These are phyloP conservation scores for Spiraea crenata DNA, from an alignment of 331 rosid species.

Conservation along the genomic window DNA sequence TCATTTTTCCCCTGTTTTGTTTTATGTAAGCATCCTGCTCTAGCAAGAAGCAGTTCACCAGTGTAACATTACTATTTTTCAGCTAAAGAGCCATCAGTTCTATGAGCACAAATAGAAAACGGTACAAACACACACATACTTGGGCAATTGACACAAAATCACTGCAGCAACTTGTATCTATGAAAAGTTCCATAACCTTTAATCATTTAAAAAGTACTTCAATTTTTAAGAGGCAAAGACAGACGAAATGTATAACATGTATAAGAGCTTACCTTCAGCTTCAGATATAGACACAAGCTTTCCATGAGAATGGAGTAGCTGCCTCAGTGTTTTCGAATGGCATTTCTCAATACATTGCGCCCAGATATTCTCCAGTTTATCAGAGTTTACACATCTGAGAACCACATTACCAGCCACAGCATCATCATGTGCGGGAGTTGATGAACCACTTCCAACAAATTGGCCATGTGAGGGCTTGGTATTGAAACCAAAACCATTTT, in stretches of 20 bases:
- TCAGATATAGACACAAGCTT: slow-evolving; percentile 90
- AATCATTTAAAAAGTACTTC: neutral
- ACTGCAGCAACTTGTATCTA: neutral
- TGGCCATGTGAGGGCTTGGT: slow-evolving; percentile 53
- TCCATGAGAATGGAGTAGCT: slow-evolving; percentile 76
- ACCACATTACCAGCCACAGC: slow-evolving; percentile 44
- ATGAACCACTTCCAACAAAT: slow-evolving; percentile 45
- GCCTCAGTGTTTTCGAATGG: slow-evolving; percentile 92
- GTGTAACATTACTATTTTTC: too few relatives aligned
- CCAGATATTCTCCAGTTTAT: slow-evolving; percentile 74
- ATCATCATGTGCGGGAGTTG: slow-evolving; percentile 55
- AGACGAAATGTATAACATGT: slow-evolving; percentile 15
- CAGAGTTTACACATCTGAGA: slow-evolving; percentile 60
- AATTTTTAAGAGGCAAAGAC: slow-evolving; percentile 3
- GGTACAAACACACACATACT: too few relatives aligned
- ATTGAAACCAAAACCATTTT: slow-evolving; percentile 45
- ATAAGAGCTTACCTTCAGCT: slow-evolving; percentile 68
- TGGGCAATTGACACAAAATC: neutral
- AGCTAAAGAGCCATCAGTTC: too few relatives aligned
- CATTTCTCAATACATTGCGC: slow-evolving; percentile 76
- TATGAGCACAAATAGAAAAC: too few relatives aligned
- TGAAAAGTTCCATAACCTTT: neutral
- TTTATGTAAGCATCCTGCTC: too few relatives aligned
- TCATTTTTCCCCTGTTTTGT: neutral
- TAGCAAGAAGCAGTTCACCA: too few relatives aligned